Evolutionary conservation across 192 early-diverging fungal genomes (phyloP).

Genomic region (Podila epigama): DNA sequence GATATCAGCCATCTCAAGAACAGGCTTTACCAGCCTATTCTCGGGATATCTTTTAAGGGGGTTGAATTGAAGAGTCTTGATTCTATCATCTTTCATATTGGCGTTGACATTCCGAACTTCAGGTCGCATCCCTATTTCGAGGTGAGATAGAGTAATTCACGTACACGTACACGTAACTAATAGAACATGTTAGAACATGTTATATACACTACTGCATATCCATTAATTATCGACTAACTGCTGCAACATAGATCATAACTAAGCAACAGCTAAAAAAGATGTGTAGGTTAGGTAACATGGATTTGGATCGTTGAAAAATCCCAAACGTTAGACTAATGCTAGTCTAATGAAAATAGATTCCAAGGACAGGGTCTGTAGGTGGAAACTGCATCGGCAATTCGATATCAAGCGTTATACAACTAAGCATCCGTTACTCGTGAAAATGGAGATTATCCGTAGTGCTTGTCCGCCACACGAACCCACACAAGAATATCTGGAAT

Average conservation of each 20-base stretch:
- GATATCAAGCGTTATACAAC: background rate
- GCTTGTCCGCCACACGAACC: background rate
- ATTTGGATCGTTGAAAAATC: background rate
- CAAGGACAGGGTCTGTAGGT: slow-evolving; percentile 1
- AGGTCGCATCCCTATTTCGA: background rate
- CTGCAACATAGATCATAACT: slow-evolving; percentile 2
- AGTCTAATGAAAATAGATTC: background rate
- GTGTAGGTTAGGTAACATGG: slow-evolving; percentile 1
- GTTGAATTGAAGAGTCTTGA: slow-evolving; percentile 7
- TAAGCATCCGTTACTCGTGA: background rate
- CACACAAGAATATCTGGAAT: background rate
- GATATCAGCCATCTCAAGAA: slow-evolving; percentile 6
- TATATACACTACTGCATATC: no score
- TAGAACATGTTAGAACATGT: no score
- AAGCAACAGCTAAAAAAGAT: slow-evolving; percentile 5
- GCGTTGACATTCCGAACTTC: slow-evolving; percentile 5
- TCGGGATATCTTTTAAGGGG: slow-evolving; percentile 4
- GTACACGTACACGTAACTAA: no score
- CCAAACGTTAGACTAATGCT: background rate
- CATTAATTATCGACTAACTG: no score
- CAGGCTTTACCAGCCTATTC: slow-evolving; percentile 3
- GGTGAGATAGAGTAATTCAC: no score
- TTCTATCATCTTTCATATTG: slow-evolving; percentile 4
- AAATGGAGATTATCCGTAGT: background rate
- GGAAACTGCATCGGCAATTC: slow-evolving; percentile 11